Percentiles rank a stretch among this genome's conserved stretches.
These are phyloP conservation scores for Senecio squalidus DNA, from an alignment of 140 eudicot species.

Conservation along the genomic window DNA sequence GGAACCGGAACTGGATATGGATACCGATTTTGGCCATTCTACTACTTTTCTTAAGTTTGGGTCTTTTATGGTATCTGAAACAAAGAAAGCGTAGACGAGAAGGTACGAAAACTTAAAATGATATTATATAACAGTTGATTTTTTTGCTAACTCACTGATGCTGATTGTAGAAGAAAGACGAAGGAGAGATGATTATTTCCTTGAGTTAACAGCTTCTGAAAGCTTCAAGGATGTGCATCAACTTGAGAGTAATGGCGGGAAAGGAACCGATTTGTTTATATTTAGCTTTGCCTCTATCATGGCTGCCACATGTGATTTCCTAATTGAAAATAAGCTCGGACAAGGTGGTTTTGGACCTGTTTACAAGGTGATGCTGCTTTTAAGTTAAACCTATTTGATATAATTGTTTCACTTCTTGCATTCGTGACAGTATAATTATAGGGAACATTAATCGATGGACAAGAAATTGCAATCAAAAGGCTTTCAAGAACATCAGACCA, in stretches of 20 bases:
- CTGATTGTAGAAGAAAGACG: conserved; percentile 25
- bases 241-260: conserved; percentile 6
- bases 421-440: neutral
- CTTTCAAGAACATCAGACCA: neutral
- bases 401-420: neutral
- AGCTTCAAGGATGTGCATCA: conserved; percentile 18
- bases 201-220: conserved; percentile 17
- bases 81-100: neutral
- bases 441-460: neutral
- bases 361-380: conserved; percentile 24
- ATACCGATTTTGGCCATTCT: neutral
- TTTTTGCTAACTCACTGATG: neutral
- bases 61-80: neutral
- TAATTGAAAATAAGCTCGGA: conserved; percentile 35
- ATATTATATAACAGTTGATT: neutral
- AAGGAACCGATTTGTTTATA: conserved; percentile 18
- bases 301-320: conserved; percentile 28
- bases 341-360: conserved; percentile 50
- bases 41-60: neutral
- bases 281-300: conserved; percentile 26
- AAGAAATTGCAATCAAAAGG: neutral
- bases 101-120: neutral
- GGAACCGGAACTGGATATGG: neutral
- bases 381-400: neutral
- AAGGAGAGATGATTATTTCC: conserved; percentile 22